A percentile compares a stretch with the other conserved stretches of the same genome.
phyloP scores from a whole-genome alignment of 83 land plant species.

The Diphasiastrum complanatum region DNA sequence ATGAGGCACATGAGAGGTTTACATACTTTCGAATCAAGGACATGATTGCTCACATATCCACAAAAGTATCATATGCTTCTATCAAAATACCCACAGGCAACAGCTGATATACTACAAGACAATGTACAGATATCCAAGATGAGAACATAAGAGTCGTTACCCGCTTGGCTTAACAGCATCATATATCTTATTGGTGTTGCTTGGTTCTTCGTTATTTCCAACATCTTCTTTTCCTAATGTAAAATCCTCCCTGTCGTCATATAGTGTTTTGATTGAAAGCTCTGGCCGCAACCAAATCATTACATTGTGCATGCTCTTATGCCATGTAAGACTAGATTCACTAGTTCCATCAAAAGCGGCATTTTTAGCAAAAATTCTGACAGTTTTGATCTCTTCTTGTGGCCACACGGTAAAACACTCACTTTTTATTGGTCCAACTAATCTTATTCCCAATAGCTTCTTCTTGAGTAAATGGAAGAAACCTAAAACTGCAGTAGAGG shows the following conservation, averaged over 20 bases:
- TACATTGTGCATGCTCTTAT: slow-evolving; percentile 58
- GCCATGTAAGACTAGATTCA: slow-evolving; percentile 42
- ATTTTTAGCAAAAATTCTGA: slow-evolving; percentile 42
- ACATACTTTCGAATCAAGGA: no score
- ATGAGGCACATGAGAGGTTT: no score
- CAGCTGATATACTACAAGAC: no score
- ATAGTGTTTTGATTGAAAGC: slow-evolving; percentile 36
- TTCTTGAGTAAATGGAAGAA: slow-evolving; percentile 48
- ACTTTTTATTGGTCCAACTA: slow-evolving; percentile 17
- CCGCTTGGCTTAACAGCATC: no score
- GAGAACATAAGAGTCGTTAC: no score
- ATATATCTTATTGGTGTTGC: no score
- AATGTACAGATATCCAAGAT: no score
- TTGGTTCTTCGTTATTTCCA: not conserved
- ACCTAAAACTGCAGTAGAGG: slow-evolving; percentile 47
- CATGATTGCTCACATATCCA: no score
- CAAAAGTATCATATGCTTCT: no score
- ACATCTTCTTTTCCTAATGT: not conserved
- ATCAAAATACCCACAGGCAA: no score
- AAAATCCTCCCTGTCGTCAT: slow-evolving; percentile 36
- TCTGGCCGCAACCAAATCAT: slow-evolving; percentile 79
- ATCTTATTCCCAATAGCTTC: slow-evolving; percentile 42
- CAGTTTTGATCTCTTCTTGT: slow-evolving; percentile 44
- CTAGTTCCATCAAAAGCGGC: slow-evolving; percentile 37
- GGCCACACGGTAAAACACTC: slow-evolving; percentile 17